Evolutionary conservation across 2,329 filamentous ascomycete genomes (phyloP).

Genomic region (Fusarium domesticum): DNA sequence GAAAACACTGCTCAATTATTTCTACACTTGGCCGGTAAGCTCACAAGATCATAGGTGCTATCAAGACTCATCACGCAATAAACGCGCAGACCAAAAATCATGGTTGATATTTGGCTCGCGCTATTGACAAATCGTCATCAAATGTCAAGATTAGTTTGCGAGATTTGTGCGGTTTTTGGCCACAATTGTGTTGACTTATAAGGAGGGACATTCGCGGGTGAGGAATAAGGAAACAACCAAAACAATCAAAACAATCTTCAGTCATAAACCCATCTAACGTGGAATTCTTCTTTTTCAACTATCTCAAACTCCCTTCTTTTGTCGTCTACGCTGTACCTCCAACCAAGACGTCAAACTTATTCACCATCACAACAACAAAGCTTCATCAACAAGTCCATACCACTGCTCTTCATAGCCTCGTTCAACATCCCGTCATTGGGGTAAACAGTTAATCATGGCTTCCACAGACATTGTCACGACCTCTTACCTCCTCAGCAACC

Average conservation of each 20-base stretch:
- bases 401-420: no score
- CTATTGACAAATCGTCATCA: conserved; percentile 12
- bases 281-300: no score
- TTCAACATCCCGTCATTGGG: conserved; percentile 7
- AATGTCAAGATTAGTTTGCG: conserved; percentile 24
- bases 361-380: conserved; percentile 2
- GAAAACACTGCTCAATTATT: no score
- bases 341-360: background rate
- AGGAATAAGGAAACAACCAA: no score
- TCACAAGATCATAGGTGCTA: background rate
- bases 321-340: background rate
- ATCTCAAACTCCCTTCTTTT: conserved; percentile 1
- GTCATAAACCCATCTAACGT: no score
- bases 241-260: no score
- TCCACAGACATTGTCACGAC: conserved; percentile 44
- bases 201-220: background rate
- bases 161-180: conserved; percentile 38
- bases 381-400: no score
- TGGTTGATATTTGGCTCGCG: background rate
- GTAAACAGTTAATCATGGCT: conserved; percentile 33
- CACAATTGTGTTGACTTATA: background rate
- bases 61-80: background rate
- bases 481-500: conserved; percentile 66
- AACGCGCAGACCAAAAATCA: background rate
- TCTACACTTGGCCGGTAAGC: background rate